Percentiles rank a stretch among this genome's conserved stretches.
Evolutionary conservation across 768 basidiomycete species (phyloP).

Genomic region (Lentinus brumalis): DNA sequence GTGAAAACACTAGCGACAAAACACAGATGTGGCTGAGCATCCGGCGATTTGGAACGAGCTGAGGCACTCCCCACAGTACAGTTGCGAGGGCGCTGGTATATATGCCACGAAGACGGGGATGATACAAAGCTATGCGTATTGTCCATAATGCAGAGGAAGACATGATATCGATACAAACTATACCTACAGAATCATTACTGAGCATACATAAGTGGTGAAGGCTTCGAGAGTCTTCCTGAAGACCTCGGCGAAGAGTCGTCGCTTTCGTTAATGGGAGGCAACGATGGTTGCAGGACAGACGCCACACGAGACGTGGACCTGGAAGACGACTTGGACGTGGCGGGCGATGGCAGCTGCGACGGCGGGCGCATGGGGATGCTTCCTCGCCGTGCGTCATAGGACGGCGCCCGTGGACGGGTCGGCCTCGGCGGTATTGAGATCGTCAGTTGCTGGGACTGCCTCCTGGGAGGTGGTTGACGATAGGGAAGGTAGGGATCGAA

Average conservation of each 20-base stretch:
- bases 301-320: conserved; percentile 9
- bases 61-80: too few relatives aligned
- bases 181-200: conserved; percentile 11
- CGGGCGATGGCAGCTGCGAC: conserved; percentile 4
- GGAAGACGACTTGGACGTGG: conserved; percentile 4
- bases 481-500: too few relatives aligned
- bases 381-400: too few relatives aligned
- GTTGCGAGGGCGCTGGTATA: too few relatives aligned
- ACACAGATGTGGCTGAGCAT: too few relatives aligned
- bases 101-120: not conserved
- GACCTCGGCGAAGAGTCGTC: not conserved
- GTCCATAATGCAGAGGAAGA: not conserved
- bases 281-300: not conserved
- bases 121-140: too few relatives aligned
- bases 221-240: conserved; percentile 30
- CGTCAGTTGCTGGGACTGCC: too few relatives aligned
- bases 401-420: too few relatives aligned
- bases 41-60: too few relatives aligned
- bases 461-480: too few relatives aligned
- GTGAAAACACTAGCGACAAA: too few relatives aligned
- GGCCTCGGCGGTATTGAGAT: too few relatives aligned
- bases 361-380: not conserved
- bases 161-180: conserved; percentile 8
- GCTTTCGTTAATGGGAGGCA: not conserved
- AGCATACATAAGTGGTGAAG: conserved; percentile 22